Conservation (phyloP, 129 eudicot species). For the Solidago caesia region DNA sequence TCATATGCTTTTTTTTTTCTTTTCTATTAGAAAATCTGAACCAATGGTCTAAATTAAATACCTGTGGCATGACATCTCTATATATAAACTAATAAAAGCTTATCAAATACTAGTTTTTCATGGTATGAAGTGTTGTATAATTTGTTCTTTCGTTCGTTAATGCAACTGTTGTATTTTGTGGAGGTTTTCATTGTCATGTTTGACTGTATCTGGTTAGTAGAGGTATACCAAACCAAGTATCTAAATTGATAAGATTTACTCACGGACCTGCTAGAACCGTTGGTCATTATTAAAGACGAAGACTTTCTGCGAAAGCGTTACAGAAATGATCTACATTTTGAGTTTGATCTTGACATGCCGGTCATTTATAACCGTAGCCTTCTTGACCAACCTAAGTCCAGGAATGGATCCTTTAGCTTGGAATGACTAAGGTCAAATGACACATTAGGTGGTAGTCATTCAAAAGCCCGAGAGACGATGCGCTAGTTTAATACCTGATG, state of each 20-base stretch:
- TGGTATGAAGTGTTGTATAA: slow-evolving; percentile 6
- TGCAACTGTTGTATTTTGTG: background rate
- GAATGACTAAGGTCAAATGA: background rate
- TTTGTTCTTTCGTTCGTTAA: background rate
- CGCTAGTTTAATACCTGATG: background rate
- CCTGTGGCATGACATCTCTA: slow-evolving; percentile 19
- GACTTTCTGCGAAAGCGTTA: too few relatives aligned
- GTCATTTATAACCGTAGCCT: too few relatives aligned
- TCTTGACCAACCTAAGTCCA: too few relatives aligned
- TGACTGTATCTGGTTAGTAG: background rate
- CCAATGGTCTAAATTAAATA: slow-evolving; percentile 33
- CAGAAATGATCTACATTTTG: too few relatives aligned
- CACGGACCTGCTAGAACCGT: background rate
- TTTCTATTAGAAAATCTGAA: slow-evolving; percentile 28
- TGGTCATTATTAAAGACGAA: background rate
- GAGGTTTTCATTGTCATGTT: background rate
- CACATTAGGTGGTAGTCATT: background rate
- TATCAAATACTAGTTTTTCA: slow-evolving; percentile 15
- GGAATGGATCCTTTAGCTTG: too few relatives aligned
- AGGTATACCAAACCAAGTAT: background rate
- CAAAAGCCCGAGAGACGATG: background rate
- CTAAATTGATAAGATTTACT: background rate
- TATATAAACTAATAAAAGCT: background rate
- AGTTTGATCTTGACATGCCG: too few relatives aligned
- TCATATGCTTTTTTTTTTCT: slow-evolving; percentile 19